phyloP scores from a whole-genome alignment of 257 asterid genomes.

The Plantago elongata region DNA sequence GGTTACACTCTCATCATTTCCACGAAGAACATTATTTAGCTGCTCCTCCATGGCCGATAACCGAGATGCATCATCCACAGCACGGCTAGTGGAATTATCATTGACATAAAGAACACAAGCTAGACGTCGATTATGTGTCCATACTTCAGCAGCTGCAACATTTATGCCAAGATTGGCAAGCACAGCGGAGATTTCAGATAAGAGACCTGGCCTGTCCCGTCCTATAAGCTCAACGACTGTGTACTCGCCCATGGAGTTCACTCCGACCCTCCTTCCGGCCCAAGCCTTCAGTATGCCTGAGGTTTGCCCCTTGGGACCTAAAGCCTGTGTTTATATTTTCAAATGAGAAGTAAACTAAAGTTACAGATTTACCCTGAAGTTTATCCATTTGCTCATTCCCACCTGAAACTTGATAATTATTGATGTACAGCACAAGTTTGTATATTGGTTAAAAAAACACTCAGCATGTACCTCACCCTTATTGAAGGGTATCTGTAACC shows the following conservation, averaged over 20 bases:
- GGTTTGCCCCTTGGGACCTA: slow-evolving; percentile 79
- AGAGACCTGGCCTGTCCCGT: slow-evolving; percentile 83
- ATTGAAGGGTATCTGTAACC: no score
- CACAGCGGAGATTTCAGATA: slow-evolving; percentile 82
- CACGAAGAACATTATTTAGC: slow-evolving; percentile 66
- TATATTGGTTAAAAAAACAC: no score
- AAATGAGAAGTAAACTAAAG: slow-evolving; percentile 15
- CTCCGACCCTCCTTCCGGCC: slow-evolving; percentile 62
- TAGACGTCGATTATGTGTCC: slow-evolving; percentile 86
- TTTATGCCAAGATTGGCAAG: slow-evolving; percentile 79
- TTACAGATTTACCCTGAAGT: not conserved
- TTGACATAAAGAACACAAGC: slow-evolving; percentile 91
- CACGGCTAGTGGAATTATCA: slow-evolving; percentile 47
- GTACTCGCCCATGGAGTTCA: slow-evolving; percentile 59
- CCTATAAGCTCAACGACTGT: slow-evolving; percentile 86
- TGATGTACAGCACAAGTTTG: not conserved
- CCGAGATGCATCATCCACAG: slow-evolving; percentile 61
- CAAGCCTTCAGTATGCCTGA: slow-evolving; percentile 53
- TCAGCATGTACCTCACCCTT: no score
- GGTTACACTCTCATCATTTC: slow-evolving; percentile 41
- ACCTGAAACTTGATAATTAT: not conserved
- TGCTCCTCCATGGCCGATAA: slow-evolving; percentile 73
- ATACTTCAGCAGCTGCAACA: slow-evolving; percentile 87
- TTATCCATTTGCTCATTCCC: not conserved
- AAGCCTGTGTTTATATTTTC: slow-evolving; percentile 40